phyloP scores from a whole-genome alignment of 1,139 yeast genomes.

The Debaryomyces robertsiae region DNA sequence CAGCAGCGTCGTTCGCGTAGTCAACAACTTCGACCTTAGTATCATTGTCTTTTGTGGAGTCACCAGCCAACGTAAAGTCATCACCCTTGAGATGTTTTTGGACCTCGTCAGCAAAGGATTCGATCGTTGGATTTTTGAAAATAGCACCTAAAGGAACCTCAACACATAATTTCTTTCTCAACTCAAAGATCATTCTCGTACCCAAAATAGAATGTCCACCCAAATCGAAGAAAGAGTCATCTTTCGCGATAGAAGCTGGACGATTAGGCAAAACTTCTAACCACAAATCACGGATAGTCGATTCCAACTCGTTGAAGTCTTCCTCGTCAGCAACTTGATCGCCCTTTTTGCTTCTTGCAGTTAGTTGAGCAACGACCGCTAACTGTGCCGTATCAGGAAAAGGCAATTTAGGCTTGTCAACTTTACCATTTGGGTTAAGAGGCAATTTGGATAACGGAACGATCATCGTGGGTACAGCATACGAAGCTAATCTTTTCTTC shows the following conservation, averaged over 20 bases:
- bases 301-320: conserved; percentile 62
- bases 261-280: conserved; percentile 77
- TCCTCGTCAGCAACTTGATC: conserved; percentile 45
- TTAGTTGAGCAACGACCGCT: conserved; percentile 59
- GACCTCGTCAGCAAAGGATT: conserved; percentile 74
- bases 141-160: conserved; percentile 89
- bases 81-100: conserved; percentile 55
- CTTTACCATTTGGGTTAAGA: conserved; percentile 96
- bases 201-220: conserved; percentile 98
- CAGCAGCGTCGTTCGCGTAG: conserved; percentile 76
- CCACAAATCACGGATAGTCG: conserved; percentile 80
- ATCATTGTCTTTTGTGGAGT: conserved; percentile 26
- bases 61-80: conserved; percentile 45
- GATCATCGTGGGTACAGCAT: conserved; percentile 90
- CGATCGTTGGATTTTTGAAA: conserved; percentile 85
- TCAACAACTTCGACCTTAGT: conserved; percentile 31
- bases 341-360: conserved; percentile 31
- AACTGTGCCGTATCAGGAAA: conserved; percentile 91
- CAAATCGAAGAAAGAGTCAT: conserved; percentile 91
- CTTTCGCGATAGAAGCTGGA: conserved; percentile 73
- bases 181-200: conserved; percentile 92
- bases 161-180: conserved; percentile 73
- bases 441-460: conserved; percentile 88
- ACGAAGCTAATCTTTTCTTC: conserved; percentile 86
- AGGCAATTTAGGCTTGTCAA: conserved; percentile 95